Percentiles rank a stretch among this genome's conserved stretches.
Evolutionary conservation across 1,284 basidiomycete genomes (phyloP).

Genomic region (Cryptococcus sp.): DNA sequence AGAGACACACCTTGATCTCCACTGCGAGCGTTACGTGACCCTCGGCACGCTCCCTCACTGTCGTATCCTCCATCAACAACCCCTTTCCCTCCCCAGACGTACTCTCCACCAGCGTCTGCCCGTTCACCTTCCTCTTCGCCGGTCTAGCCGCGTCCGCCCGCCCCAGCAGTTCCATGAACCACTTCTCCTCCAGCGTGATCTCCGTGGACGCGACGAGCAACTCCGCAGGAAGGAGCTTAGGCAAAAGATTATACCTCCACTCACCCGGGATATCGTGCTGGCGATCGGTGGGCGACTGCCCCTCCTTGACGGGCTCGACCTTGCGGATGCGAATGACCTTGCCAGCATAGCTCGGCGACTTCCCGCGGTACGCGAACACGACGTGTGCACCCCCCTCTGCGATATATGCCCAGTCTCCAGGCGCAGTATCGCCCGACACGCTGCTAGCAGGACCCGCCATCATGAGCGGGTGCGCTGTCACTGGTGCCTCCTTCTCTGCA

Average conservation of each 20-base stretch:
- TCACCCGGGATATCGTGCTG: constrained; percentile 10
- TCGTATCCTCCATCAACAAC: constrained; percentile 57
- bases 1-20: constrained; percentile 72
- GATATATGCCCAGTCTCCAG: constrained; percentile 72
- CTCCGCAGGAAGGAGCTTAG: constrained; percentile 56
- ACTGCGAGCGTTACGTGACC: constrained; percentile 56
- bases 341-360: constrained; percentile 55
- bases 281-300: constrained; percentile 3
- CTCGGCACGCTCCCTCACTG: constrained; percentile 55
- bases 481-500: too few relatives aligned
- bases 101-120: constrained; percentile 50
- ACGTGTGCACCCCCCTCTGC: constrained; percentile 86
- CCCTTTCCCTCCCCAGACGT: constrained; percentile 64
- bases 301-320: constrained; percentile 25
- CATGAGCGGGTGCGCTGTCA: too few relatives aligned
- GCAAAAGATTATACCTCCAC: constrained; percentile 35
- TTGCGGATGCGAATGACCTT: constrained; percentile 75
- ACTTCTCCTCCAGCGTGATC: constrained; percentile 58
- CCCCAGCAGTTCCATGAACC: constrained; percentile 60
- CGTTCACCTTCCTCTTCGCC: constrained; percentile 55
- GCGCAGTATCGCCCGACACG: constrained; percentile 13
- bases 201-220: constrained; percentile 60
- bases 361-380: constrained; percentile 74
- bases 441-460: too few relatives aligned
- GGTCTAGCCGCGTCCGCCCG: constrained; percentile 59